Evolutionary conservation across 2,329 filamentous ascomycete genomes (phyloP).

Genomic region (Pseudogymnoascus sp.): DNA sequence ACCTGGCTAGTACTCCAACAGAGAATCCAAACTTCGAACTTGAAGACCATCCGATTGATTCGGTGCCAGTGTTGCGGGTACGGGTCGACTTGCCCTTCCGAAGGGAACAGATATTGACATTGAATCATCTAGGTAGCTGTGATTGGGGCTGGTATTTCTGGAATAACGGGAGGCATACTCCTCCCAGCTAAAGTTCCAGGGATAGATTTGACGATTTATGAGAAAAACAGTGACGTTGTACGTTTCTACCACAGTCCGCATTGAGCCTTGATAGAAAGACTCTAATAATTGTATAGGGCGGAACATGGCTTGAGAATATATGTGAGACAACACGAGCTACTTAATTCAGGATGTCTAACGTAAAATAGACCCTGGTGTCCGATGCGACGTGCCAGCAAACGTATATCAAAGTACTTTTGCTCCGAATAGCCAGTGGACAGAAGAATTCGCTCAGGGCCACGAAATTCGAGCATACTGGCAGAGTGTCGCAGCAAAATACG

Average conservation of each 20-base stretch:
- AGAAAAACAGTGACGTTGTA: conserved; percentile 62
- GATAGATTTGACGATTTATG: conserved; percentile 57
- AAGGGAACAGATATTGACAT: neutral
- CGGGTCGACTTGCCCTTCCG: neutral
- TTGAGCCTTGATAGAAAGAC: conserved; percentile 25
- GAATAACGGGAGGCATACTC: conserved; percentile 57
- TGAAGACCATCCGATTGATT: conserved; percentile 33
- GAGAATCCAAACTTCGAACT: conserved; percentile 27
- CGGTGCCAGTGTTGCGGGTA: conserved; percentile 9
- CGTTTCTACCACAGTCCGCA: conserved; percentile 43
- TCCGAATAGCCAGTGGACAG: conserved; percentile 62
- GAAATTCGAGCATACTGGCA: conserved; percentile 66
- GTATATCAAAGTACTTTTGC: conserved; percentile 63
- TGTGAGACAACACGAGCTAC: conserved; percentile 18
- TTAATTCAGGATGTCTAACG: conserved; percentile 41
- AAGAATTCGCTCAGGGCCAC: conserved; percentile 57
- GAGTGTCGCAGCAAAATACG: conserved; percentile 52
- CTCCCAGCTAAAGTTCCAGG: conserved; percentile 63
- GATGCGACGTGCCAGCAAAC: conserved; percentile 63
- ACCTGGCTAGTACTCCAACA: neutral
- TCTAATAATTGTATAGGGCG: conserved; percentile 32
- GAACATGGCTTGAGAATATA: conserved; percentile 48
- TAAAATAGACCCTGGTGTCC: conserved; percentile 40
- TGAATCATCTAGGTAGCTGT: conserved; percentile 41
- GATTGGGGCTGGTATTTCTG: conserved; percentile 57